phyloP scores from a whole-genome alignment of 2,329 filamentous ascomycete species.

The Aureobasidium uvarum region DNA sequence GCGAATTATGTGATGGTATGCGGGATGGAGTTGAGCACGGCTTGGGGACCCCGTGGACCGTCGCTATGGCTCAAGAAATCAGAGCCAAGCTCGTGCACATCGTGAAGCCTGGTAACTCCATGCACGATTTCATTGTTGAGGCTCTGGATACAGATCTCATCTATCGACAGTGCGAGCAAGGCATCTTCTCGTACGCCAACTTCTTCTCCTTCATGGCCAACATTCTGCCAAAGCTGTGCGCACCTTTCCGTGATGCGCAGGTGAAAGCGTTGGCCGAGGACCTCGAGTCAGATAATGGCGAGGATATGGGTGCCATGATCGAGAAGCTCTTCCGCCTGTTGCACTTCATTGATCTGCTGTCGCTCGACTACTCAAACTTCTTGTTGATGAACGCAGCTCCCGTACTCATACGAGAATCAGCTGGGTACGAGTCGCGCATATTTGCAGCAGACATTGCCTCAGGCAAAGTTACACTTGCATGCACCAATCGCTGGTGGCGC shows the following conservation, averaged over 20 bases:
- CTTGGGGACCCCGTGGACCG: constrained; percentile 64
- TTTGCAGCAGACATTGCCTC: constrained; percentile 65
- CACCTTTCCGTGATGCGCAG: constrained; percentile 74
- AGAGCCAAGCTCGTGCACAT: constrained; percentile 70
- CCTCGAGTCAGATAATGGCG: constrained; percentile 44
- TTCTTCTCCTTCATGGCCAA: constrained; percentile 76
- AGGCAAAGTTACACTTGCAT: constrained; percentile 54
- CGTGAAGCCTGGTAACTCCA: constrained; percentile 66
- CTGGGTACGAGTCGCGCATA: constrained; percentile 69
- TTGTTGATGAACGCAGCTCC: constrained; percentile 70
- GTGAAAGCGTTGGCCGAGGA: constrained; percentile 67
- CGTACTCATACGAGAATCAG: constrained; percentile 66
- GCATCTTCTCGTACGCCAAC: constrained; percentile 75
- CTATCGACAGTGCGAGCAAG: constrained; percentile 64
- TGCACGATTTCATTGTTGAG: constrained; percentile 72
- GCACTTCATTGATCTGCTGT: constrained; percentile 72
- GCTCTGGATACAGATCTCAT: constrained; percentile 72
- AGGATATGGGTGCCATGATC: constrained; percentile 52
- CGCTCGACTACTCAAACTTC: constrained; percentile 81
- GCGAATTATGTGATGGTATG: constrained; percentile 61
- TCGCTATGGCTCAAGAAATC: constrained; percentile 68
- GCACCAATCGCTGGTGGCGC: constrained; percentile 66
- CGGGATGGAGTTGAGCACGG: constrained; percentile 61
- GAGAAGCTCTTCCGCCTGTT: constrained; percentile 73
- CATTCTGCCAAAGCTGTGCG: constrained; percentile 75